Base-by-base conservation (phyloP, 1,284 basidiomycete genomes). In the Cutaneotrichosporon spelunceum region DNA sequence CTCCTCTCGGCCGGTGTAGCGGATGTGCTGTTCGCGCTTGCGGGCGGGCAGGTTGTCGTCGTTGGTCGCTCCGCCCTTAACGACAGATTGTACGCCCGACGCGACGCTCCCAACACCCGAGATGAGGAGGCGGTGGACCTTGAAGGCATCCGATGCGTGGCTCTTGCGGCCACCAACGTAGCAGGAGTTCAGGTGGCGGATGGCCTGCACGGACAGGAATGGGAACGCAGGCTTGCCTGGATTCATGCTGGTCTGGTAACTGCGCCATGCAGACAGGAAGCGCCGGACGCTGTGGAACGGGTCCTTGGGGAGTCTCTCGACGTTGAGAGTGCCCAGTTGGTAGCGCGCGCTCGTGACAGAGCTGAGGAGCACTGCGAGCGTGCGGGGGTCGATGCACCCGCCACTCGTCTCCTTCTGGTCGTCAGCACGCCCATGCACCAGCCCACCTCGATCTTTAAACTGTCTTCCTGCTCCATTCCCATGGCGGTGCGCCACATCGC, bases 401-500 rank as follows among this genome's bases (percentile, higher is more conserved):
- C 76, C 76, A 11, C 70, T 72, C 2, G 75, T 78, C 58, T 75
- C 75, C 63, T 73, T 75, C 74, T 77, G 62, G n/a, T 10, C 13
- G 33, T 55, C 19, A 55, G 45, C 52, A n/a, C 2, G 13, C 3
- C n/a, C 6, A 14, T 13, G 4, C 5, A 11, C 2, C 21, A 19
- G 57, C 73, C 61, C 59, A 76, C 75, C 67, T 75, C 76, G 5
- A 78, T 60, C 55, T 71, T 72, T 56, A 74, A 56, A 8, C 62
- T 68, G 44, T 75, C 74, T 56, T 76, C 74, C 52, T 68, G 65
- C 61, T 78, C 76, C 74, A 78, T 74, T 1, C 76, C 76, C 74
- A 78, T 76, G 4, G 64, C 59, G 30, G 62, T 54, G 39, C 76
- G 67, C 74, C 74, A 78, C 26, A 61, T 60, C 42, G 70, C 72